Conservation (phyloP, 495 filamentous ascomycete genomes). For the Neurospora sublineolata region DNA sequence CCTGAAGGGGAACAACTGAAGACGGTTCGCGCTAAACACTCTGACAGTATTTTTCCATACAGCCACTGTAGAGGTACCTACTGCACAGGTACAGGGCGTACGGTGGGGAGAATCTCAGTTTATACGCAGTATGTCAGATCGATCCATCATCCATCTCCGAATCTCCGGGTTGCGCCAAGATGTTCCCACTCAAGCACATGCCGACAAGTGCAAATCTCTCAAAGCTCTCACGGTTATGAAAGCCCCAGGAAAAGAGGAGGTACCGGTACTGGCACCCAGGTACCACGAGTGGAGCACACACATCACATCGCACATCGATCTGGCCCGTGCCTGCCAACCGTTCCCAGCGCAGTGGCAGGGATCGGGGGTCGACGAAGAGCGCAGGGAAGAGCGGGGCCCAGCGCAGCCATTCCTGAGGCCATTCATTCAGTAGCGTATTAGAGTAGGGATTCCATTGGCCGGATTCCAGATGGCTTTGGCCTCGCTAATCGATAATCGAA, state of each 20-base stretch:
- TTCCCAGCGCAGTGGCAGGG: constrained; percentile 5
- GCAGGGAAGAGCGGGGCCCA: background rate
- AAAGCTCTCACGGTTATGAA: background rate
- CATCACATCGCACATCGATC: background rate
- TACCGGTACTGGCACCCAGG: background rate
- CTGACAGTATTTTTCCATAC: no score
- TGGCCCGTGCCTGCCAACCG: constrained; percentile 6
- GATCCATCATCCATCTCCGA: constrained; percentile 10
- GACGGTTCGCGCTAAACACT: background rate
- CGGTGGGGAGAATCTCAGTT: background rate
- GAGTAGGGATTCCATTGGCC: constrained; percentile 1
- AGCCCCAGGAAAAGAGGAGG: background rate
- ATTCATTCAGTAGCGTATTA: background rate
- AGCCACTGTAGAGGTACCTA: background rate
- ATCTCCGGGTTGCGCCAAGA: constrained; percentile 6
- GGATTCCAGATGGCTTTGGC: background rate
- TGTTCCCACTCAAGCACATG: background rate
- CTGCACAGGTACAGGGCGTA: background rate
- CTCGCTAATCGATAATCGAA: constrained; percentile 25
- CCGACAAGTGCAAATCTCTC: background rate
- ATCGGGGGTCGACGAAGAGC: background rate
- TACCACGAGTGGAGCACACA: background rate
- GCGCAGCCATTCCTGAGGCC: background rate
- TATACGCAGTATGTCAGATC: no score
- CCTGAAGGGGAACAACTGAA: background rate